Evolutionary conservation across 768 basidiomycete species (phyloP), one percentile per base, ranked within the genome.

Genomic region (Pulveroboletus frians): DNA sequence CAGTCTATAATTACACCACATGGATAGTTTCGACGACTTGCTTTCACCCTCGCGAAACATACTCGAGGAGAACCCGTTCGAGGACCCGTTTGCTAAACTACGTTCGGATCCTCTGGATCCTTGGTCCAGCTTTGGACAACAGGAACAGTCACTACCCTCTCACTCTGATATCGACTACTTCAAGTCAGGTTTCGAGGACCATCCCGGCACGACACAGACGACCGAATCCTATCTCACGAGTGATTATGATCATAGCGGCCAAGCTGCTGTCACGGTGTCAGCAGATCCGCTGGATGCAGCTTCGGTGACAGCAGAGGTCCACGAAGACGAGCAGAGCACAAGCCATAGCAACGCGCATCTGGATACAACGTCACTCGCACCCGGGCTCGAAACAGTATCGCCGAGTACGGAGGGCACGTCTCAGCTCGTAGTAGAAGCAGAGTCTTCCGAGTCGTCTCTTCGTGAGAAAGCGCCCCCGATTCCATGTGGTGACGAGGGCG

Each of bases 21-120:
- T 88, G 86, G 85, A 86, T 67, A 72, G 77, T 59, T 90, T 90
- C 65, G 87, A 89, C 71, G 87, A 90, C 67, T 66, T 90, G 41
- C 75, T 90, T 31, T 72, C 72, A 10, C 75, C 78, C 45, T 83
- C 84, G 23, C 77, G 79, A 56, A 72, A 68, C 56, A 75, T 71
- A 34, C 71, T 88, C n/a, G 84, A 86, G 62, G 76, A 80, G 49
- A 88, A 89, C 57, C 87, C 87, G 0, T 89, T 90, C 52, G 80
- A 80, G 34, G 80, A 85, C 62, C 83, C 84, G 5, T 88, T 87
- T 57, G 71, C 76, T n/a, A 77, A 77, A 50, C 76, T 61, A 26
- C 64, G 85, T 37, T 81, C 85, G 18, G 62, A 68, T 55, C 87
- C 86, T 17, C 83, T 85, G 37, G 87, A 89, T 65, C 87, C 87